Evolutionary conservation across 306 rosid genomes (phyloP), one percentile per base, ranked within the genome.

Genomic region (Dalbergia oliveri): DNA sequence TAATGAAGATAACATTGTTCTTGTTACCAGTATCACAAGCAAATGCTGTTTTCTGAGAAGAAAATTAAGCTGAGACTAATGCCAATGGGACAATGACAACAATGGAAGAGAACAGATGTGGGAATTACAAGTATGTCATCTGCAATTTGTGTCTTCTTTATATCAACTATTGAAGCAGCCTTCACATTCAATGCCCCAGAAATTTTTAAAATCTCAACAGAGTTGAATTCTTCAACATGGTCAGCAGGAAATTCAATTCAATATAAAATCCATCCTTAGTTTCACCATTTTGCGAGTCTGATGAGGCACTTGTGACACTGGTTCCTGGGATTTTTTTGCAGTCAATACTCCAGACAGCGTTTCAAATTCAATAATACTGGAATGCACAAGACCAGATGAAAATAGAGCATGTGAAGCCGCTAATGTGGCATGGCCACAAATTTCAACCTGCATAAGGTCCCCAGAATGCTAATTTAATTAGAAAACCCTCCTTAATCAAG

Each of bases 341-440:
- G 89, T 82, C 83, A 94, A 83, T 63, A 91, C 69, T 51, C 97
- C 98, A 45, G 95, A 90, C 12, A 87, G 82, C 1, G 98, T 90
- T 53, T 51, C 79, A 80, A 91, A 94, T 79, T 91, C 94, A 44
- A 92, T 63, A 12, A 84, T 12, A 60, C 77, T 14, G 33, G 83
- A 78, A 37, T 86, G 78, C 61, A 84, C 87, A 41, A 84, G 75
- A 72, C 90, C 89, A 72, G 87, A 76, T 56, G 88, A 69, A 66
- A 89, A 88, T 34, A 94, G 76, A 4, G 65, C 56, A 69, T 92
- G 89, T 6, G 97, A 82, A 62, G 97, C 89, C 0, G 98, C 98
- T 70, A 91, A 33, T 80, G 98, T 94, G 67, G 94, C 97, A 81
- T 92, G 97, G 43, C 97, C 98, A 75, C 99, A 94, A 69, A 94